Evolutionary conservation across 306 rosid species (phyloP).

Genomic region (Casuarina glauca): DNA sequence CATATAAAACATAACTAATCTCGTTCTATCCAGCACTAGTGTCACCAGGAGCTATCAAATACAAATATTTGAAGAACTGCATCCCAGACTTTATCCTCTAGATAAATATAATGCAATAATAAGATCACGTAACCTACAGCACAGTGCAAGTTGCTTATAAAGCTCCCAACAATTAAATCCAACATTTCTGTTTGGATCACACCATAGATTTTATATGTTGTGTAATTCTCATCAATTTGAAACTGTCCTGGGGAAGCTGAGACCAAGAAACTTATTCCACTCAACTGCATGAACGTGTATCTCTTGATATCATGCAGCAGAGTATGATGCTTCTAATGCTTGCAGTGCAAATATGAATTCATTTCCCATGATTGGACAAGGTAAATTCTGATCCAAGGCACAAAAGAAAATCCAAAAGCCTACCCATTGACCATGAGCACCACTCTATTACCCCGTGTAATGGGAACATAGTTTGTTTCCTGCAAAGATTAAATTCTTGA

Average conservation of each 20-base stretch:
- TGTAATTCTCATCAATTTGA: constrained; percentile 8
- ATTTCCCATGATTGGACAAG: constrained; percentile 14
- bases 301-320: background rate
- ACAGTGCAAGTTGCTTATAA: background rate
- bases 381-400: constrained; percentile 3
- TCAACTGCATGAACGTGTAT: constrained; percentile 3
- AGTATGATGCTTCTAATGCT: constrained; percentile 5
- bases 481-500: constrained; percentile 34
- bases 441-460: constrained; percentile 82
- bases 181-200: background rate
- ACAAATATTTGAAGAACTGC: background rate
- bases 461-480: constrained; percentile 93
- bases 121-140: background rate
- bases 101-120: background rate
- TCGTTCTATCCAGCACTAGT: no score
- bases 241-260: constrained; percentile 12
- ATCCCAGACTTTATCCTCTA: background rate
- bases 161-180: background rate
- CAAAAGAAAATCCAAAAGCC: constrained; percentile 33
- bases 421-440: constrained; percentile 95
- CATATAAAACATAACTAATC: no score
- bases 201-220: background rate
- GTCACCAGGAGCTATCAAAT: background rate
- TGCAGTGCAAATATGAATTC: background rate
- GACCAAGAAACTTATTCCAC: constrained; percentile 13